Conservation (phyloP, 2,329 filamentous ascomycete genomes). For the Monosporascus sp. region DNA sequence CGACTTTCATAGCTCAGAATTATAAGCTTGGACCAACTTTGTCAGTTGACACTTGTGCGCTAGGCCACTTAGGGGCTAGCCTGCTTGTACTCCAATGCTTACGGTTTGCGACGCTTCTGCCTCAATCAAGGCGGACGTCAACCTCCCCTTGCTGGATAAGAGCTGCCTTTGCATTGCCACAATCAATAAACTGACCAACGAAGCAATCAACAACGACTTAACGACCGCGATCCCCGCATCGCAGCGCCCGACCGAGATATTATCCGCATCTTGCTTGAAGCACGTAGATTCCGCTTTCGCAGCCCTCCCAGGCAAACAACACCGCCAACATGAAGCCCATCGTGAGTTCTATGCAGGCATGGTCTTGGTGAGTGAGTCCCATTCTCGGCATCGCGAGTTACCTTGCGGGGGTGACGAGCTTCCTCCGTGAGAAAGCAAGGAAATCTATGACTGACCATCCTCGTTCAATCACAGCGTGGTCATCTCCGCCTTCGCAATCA, state of each 20-base stretch:
- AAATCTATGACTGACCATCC: constrained; percentile 1
- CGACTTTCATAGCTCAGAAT: too few species aligned
- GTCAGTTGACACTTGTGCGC: too few species aligned
- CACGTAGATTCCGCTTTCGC: not conserved
- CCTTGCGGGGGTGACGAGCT: not conserved
- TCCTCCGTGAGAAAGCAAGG: not conserved
- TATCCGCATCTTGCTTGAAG: not conserved
- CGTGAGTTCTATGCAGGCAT: constrained; percentile 86
- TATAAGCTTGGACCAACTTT: too few species aligned
- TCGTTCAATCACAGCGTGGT: constrained; percentile 57
- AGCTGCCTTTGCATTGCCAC: not conserved
- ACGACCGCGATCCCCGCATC: constrained; percentile 2
- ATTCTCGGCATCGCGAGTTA: constrained; percentile 1
- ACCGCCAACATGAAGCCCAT: constrained; percentile 80
- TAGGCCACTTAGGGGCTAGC: too few species aligned
- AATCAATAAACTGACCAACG: not conserved
- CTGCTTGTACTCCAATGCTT: not conserved
- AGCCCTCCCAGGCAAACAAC: constrained; percentile 1
- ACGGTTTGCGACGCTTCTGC: not conserved
- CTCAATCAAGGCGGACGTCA: not conserved
- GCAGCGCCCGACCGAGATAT: not conserved
- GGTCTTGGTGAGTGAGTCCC: constrained; percentile 71
- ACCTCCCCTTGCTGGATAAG: not conserved
- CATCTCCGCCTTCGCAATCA: constrained; percentile 60
- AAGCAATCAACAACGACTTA: not conserved